A percentile compares a stretch with the other conserved stretches of the same genome.
These are phyloP conservation scores for Solanum arcanum DNA, from an alignment of 257 asterid species.

Conservation along the genomic window DNA sequence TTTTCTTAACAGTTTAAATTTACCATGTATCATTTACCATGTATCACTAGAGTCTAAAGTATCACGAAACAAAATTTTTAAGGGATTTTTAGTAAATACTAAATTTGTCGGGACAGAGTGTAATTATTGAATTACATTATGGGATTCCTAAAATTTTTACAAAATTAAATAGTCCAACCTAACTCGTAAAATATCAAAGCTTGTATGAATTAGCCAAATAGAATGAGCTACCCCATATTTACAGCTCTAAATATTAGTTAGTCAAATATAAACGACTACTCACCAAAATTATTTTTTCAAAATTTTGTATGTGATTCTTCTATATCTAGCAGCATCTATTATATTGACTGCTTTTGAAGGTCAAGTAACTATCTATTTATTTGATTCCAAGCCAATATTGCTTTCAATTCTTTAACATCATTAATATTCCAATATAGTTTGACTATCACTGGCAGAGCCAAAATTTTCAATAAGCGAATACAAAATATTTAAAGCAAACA, in stretches of 20 bases:
- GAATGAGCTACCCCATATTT: too few species aligned
- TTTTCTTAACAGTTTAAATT: too few species aligned
- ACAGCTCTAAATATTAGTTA: not conserved
- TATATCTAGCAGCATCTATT: not conserved
- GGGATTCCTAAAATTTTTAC: too few species aligned
- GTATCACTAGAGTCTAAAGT: too few species aligned
- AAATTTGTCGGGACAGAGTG: too few species aligned
- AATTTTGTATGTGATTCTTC: not conserved
- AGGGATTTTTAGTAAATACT: too few species aligned
- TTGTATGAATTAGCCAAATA: rapidly evolving
- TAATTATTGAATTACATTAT: too few species aligned
- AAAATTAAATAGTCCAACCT: too few species aligned
- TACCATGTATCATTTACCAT: too few species aligned
- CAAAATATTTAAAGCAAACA: not conserved
- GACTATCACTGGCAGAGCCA: not conserved
- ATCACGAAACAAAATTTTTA: too few species aligned
- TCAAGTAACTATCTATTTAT: not conserved
- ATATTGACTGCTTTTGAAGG: not conserved
- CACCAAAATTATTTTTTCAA: not conserved
- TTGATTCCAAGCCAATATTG: not conserved
- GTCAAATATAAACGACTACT: not conserved
- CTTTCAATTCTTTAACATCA: not conserved
- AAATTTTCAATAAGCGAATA: too few species aligned
- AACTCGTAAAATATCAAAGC: too few species aligned
- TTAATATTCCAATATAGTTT: not conserved